These are phyloP conservation scores for Phialophora chinensis DNA, from an alignment of 2,329 filamentous ascomycete species.

Conservation along the genomic window DNA sequence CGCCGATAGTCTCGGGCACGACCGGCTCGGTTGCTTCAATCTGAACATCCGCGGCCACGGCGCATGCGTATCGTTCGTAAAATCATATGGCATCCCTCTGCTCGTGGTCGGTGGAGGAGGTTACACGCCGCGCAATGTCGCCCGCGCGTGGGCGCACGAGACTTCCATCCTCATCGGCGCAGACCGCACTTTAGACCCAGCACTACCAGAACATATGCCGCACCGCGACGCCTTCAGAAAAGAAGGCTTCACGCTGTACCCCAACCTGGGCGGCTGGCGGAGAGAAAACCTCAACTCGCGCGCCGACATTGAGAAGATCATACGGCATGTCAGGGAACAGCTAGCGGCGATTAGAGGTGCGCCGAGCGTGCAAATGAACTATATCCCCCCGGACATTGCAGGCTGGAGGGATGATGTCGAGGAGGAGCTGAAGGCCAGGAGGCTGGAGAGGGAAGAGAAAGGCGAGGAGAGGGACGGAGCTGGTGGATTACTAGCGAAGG, in stretches of 20 bases:
- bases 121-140: constrained; percentile 95
- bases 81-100: constrained; percentile 77
- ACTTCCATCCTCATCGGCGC: constrained; percentile 86
- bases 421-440: constrained; percentile 52
- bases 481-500: constrained; percentile 37
- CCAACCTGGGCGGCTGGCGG: constrained; percentile 71
- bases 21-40: constrained; percentile 93
- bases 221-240: constrained; percentile 89
- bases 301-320: constrained; percentile 75
- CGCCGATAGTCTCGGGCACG: constrained; percentile 90
- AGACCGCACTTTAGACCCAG: constrained; percentile 70
- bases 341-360: constrained; percentile 82
- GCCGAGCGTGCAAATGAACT: constrained; percentile 83
- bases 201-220: constrained; percentile 79
- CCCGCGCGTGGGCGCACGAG: constrained; percentile 95
- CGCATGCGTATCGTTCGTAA: constrained; percentile 87
- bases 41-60: constrained; percentile 94
- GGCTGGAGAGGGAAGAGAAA: constrained; percentile 50
- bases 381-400: constrained; percentile 77
- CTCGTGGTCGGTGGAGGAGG: constrained; percentile 93
- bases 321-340: constrained; percentile 81
- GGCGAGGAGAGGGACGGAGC: constrained; percentile 49
- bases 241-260: constrained; percentile 80
- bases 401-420: constrained; percentile 58
- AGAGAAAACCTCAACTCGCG: constrained; percentile 79